Evolutionary conservation across 2,329 filamentous ascomycete genomes (phyloP), one percentile per base, ranked within the genome.

Genomic region (Talaromyces marneffei): DNA sequence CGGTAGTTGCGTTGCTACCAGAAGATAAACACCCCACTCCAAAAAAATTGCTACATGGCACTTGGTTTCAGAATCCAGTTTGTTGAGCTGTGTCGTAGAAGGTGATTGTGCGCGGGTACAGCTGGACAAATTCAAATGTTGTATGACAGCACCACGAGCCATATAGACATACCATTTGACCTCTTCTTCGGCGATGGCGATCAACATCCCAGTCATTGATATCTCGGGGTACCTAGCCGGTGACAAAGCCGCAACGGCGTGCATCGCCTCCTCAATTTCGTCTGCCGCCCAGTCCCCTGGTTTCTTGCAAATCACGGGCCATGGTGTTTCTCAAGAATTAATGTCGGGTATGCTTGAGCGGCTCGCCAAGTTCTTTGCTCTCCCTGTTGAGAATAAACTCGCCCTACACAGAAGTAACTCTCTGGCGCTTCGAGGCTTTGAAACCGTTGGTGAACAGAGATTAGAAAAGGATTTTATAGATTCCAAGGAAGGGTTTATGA

Each of bases 291-390:
- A 39, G 31, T 59, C 57, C 4, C 42, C 57, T 1, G 73, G 74
- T 6, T 76, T 76, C 63, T 71, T 76, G 60, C 73, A 75, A 60
- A 69, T 76, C 8, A 63, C 69, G 12, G 72, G 72, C 37, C 74
- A 77, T 63, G 66, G 65, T 18, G 66, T 76, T 20, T 33, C 70
- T 0, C 46, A 56, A 2, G 61, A 66, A 9, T 62, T 74, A 23
- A 71, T 70, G 29, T 27, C 62, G 9, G 66, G 65, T 1, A 62
- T 75, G 9, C 65, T 75, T 33, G 63, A 62, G 1, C 64, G 63
- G 7, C 64, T 71, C 7, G 63, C 65, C 4, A 42, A 63, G 9
- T 75, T 75, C 62, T 75, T 70, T 57, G 61, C 65, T 23, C 69
- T 75, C 10, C 71, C 74, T 0, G 18, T 58, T 1, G 64, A 66